phyloP scores from a whole-genome alignment of 2,329 filamentous ascomycete genomes.

The Leptographium lundbergii region DNA sequence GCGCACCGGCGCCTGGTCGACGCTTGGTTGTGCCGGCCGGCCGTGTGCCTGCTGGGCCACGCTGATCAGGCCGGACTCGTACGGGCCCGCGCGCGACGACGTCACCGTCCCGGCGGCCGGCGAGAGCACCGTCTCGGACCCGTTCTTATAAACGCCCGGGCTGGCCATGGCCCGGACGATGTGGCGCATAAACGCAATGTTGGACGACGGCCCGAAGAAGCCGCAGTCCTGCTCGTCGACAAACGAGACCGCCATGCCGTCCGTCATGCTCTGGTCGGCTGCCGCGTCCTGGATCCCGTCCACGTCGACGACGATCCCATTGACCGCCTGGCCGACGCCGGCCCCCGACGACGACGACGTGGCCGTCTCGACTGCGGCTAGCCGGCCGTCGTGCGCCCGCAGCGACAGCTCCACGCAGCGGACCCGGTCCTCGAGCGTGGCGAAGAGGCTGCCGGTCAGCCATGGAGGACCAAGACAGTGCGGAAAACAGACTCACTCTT shows the following conservation, averaged over 20 bases:
- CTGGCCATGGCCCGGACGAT: conserved; percentile 10
- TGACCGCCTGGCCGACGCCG: neutral
- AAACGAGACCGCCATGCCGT: neutral
- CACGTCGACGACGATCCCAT: neutral
- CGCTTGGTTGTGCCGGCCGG: neutral
- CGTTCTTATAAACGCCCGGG: too few species aligned
- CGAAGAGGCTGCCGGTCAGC: neutral
- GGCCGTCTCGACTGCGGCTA: neutral
- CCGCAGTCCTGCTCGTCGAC: neutral
- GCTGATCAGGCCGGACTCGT: neutral
- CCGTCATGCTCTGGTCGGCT: neutral
- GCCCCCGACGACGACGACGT: neutral
- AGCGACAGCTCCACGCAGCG: neutral
- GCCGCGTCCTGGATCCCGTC: neutral
- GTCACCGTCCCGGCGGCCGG: neutral
- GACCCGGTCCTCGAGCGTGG: neutral
- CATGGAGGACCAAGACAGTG: neutral
- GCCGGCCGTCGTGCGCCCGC: neutral
- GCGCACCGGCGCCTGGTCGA: neutral
- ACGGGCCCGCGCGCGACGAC: neutral
- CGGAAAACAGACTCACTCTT: neutral
- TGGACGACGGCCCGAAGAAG: conserved; percentile 11
- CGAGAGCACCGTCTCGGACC: neutral
- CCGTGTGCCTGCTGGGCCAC: too few species aligned
- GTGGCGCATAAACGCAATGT: conserved; percentile 15